Percentiles rank a stretch among this genome's conserved stretches.
Conservation (phyloP, 306 rosid species). For the Betula pendula region DNA sequence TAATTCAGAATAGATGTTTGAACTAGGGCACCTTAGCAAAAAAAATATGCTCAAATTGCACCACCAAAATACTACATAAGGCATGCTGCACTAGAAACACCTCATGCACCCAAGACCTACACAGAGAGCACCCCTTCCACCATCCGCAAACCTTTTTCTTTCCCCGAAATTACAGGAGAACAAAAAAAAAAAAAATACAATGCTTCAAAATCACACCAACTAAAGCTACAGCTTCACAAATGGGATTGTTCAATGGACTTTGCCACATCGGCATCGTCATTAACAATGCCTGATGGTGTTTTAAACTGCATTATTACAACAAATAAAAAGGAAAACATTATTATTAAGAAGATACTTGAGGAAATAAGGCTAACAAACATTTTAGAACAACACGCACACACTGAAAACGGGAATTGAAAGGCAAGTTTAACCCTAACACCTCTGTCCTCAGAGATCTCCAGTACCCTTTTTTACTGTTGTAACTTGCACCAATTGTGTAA, state of each 20-base stretch:
- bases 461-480: slow-evolving; percentile 38
- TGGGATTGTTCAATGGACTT: slow-evolving; percentile 35
- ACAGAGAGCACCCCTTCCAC: background rate
- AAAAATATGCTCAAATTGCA: background rate
- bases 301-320: slow-evolving; percentile 51
- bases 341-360: background rate
- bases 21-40: background rate
- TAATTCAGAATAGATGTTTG: background rate
- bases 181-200: background rate
- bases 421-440: slow-evolving; percentile 58
- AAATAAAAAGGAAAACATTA: slow-evolving; percentile 3
- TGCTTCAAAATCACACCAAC: background rate
- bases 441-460: slow-evolving; percentile 47
- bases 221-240: slow-evolving; percentile 14
- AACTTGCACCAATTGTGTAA: slow-evolving; percentile 35
- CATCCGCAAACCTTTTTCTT: background rate
- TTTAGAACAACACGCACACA: slow-evolving; percentile 8
- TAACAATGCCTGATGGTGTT: slow-evolving; percentile 39
- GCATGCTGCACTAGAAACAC: slow-evolving; percentile 1
- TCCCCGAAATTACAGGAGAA: slow-evolving; percentile 1
- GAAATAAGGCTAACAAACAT: slow-evolving; percentile 16
- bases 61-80: background rate
- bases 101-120: background rate
- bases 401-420: slow-evolving; percentile 16
- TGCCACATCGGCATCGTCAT: slow-evolving; percentile 40